phyloP scores from a whole-genome alignment of 2,329 filamentous ascomycete genomes.

The Pyrenophora teres region DNA sequence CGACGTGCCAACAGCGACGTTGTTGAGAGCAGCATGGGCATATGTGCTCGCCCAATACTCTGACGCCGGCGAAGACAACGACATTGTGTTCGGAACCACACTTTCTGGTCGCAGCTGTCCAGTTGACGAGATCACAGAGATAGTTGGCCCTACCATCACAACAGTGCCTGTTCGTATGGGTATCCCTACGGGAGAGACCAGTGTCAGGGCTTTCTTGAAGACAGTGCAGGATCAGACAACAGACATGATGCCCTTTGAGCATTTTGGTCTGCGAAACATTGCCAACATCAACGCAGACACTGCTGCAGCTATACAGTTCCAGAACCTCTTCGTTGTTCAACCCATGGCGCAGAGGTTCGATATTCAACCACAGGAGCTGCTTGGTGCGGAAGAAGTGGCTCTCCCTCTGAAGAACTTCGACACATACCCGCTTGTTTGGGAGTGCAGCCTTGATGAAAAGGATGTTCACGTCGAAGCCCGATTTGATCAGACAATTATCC shows the following conservation, averaged over 20 bases:
- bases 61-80: slow-evolving; percentile 3
- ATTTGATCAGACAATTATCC: neutral
- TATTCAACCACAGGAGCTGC: neutral
- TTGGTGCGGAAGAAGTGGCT: neutral
- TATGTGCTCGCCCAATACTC: slow-evolving; percentile 14
- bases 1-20: neutral
- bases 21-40: slow-evolving; percentile 3
- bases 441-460: neutral
- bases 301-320: slow-evolving; percentile 47
- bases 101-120: slow-evolving; percentile 18
- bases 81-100: slow-evolving; percentile 20
- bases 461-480: neutral
- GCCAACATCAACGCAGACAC: slow-evolving; percentile 32
- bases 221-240: slow-evolving; percentile 20
- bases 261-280: slow-evolving; percentile 52
- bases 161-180: slow-evolving; percentile 48
- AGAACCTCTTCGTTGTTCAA: slow-evolving; percentile 47
- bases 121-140: slow-evolving; percentile 34
- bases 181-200: slow-evolving; percentile 34
- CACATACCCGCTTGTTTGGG: slow-evolving; percentile 1
- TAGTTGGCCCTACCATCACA: slow-evolving; percentile 44
- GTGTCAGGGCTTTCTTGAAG: slow-evolving; percentile 13
- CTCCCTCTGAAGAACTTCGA: neutral
- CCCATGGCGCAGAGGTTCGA: neutral
- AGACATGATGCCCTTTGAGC: slow-evolving; percentile 23